Evolutionary conservation across 1,284 basidiomycete genomes (phyloP), one percentile per base, ranked within the genome.

Genomic region (Moesziomyces antarcticus): DNA sequence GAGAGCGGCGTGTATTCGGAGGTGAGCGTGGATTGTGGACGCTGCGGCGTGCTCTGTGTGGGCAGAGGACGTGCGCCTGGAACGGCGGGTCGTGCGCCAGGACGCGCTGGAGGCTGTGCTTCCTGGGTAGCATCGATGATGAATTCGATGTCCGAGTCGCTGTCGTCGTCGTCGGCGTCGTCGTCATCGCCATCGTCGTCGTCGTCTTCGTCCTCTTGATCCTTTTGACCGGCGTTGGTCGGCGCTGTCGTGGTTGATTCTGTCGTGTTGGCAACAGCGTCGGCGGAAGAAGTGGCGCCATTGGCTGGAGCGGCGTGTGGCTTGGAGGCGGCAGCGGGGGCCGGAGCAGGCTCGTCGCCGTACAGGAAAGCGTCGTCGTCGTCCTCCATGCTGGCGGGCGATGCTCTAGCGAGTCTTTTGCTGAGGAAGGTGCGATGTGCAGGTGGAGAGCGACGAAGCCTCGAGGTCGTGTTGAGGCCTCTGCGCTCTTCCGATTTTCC

Each of bases 1-100:
- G 92, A 88, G n/a, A 91, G 89, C 9, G 92, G 92, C 0, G 91
- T 93, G 84, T 96, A 95, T 85, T 96, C 94, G 10, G 93, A 94
- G 20, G 93, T 93, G 56, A 94, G 87, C 62, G 91, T 88, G 1
- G 90, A 89, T n/a, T 64, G 64, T 13, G 72, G 62, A 21, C 73
- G 68, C 24, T 70, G 70, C 25, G 72, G 75, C 7, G 65, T 73
- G 58, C 44, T 56, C 22, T 65, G 61, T 11, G 40, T 60, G 25
- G 71, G 59, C 13, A 59, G 35, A 20, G 58, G 65, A 18, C 67
- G 62, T 11, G 56, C 40, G 21, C 48, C 46, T 14, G 63, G 56
- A 16, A 33, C 50, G 10, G 63, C 65, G 27, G 69, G 57, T 13
- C 50, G 30, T 24, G 53, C 78, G 60, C 51, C 84, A 67, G 62